Conservation (phyloP, 2,329 filamentous ascomycete genomes). For the Trichoderma koningiopsis region DNA sequence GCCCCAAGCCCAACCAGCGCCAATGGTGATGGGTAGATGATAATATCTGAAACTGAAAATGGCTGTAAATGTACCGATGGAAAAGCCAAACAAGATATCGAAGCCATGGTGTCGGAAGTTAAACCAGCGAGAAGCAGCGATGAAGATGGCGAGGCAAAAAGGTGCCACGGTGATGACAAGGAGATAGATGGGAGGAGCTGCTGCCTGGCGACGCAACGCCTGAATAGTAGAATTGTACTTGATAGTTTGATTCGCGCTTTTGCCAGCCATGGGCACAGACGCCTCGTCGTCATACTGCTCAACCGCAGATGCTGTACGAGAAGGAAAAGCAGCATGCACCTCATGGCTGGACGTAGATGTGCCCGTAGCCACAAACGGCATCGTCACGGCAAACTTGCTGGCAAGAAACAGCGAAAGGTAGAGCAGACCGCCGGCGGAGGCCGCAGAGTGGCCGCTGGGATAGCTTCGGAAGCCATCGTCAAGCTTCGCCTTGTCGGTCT, state of each 20-base stretch:
- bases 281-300: slow-evolving; percentile 38
- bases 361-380: slow-evolving; percentile 65
- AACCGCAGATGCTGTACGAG: slow-evolving; percentile 57
- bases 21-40: slow-evolving; percentile 72
- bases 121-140: slow-evolving; percentile 82
- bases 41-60: slow-evolving; percentile 83
- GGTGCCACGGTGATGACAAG: slow-evolving; percentile 71
- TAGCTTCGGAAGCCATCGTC: slow-evolving; percentile 86
- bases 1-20: slow-evolving; percentile 88
- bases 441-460: slow-evolving; percentile 57
- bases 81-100: slow-evolving; percentile 82
- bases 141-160: slow-evolving; percentile 74
- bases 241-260: slow-evolving; percentile 29
- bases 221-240: slow-evolving; percentile 40
- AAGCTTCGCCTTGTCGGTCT: slow-evolving; percentile 61
- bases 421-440: slow-evolving; percentile 75
- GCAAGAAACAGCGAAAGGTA: slow-evolving; percentile 88
- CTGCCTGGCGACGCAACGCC: slow-evolving; percentile 66
- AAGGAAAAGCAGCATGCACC: slow-evolving; percentile 70
- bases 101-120: slow-evolving; percentile 92
- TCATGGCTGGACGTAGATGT: slow-evolving; percentile 47
- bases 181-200: slow-evolving; percentile 80
- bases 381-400: slow-evolving; percentile 74
- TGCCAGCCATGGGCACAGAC: slow-evolving; percentile 34
- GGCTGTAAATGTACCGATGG: slow-evolving; percentile 72